phyloP scores from a whole-genome alignment of 805 yeast species.

The Starmerella vitae region DNA sequence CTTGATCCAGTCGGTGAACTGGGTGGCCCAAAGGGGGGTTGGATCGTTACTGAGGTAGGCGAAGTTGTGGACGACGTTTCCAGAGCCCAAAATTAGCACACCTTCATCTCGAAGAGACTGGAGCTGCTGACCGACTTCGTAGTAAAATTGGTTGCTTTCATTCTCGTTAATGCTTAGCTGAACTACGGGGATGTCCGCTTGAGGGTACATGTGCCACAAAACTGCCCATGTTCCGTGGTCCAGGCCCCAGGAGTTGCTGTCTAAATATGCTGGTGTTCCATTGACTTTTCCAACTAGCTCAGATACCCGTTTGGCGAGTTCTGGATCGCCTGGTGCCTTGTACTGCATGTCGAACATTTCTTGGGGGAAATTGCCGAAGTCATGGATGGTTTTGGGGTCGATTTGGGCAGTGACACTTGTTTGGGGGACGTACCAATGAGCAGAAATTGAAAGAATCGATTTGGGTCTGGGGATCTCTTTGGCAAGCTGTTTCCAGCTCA shows the following conservation, averaged over 20 bases:
- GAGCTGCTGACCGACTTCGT: constrained; percentile 42
- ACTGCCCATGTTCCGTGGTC: constrained; percentile 22
- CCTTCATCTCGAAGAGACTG: constrained; percentile 38
- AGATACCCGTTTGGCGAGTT: constrained; percentile 15
- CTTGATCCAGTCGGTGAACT: constrained; percentile 31
- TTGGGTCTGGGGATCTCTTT: constrained; percentile 15
- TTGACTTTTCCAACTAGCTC: constrained; percentile 5
- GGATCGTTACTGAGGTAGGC: constrained; percentile 9
- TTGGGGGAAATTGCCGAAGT: constrained; percentile 18
- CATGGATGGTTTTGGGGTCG: constrained; percentile 19
- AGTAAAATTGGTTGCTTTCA: constrained; percentile 28
- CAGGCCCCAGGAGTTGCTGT: constrained; percentile 16
- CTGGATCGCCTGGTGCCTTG: constrained; percentile 20
- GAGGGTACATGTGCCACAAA: constrained; percentile 20
- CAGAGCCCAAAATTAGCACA: constrained; percentile 46
- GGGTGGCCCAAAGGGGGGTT: constrained; percentile 23
- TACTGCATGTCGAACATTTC: constrained; percentile 17
- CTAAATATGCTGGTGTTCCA: constrained; percentile 5
- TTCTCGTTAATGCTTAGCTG: constrained; percentile 31
- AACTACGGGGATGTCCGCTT: constrained; percentile 27
- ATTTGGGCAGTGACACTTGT: constrained; percentile 13
- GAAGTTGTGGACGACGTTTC: constrained; percentile 59
- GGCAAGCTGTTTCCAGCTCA: constrained; percentile 14
- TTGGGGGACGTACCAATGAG: constrained; percentile 19
- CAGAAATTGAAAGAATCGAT: constrained; percentile 19